A percentile compares a stretch with the other conserved stretches of the same genome.
Conservation (phyloP, 2,329 filamentous ascomycete genomes). For the Alternaria sp. region DNA sequence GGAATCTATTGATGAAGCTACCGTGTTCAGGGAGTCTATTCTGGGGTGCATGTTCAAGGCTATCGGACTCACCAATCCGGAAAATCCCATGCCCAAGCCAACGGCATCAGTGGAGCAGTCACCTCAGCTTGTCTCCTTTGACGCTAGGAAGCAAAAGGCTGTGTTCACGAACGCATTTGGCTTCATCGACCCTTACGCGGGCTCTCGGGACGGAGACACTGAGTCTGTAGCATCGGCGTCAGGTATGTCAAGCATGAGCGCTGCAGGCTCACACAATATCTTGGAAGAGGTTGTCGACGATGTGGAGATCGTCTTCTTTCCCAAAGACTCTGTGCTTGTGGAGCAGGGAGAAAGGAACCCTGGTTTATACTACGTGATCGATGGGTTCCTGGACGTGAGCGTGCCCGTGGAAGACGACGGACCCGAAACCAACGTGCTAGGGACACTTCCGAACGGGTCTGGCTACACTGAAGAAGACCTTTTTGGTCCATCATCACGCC, state of each 20-base stretch:
- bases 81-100: slow-evolving; percentile 68
- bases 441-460: slow-evolving; percentile 50
- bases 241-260: slow-evolving; percentile 58
- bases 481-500: slow-evolving; percentile 42
- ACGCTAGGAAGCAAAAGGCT: slow-evolving; percentile 80
- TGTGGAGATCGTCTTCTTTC: slow-evolving; percentile 96
- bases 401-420: slow-evolving; percentile 74
- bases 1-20: slow-evolving; percentile 87
- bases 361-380: slow-evolving; percentile 95
- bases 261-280: slow-evolving; percentile 69
- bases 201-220: slow-evolving; percentile 78
- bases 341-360: slow-evolving; percentile 98
- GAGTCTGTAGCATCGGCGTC: slow-evolving; percentile 76
- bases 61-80: slow-evolving; percentile 78
- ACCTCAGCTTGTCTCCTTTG: slow-evolving; percentile 82
- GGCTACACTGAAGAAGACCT: slow-evolving; percentile 50
- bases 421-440: slow-evolving; percentile 55
- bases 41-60: slow-evolving; percentile 96
- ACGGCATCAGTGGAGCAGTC: slow-evolving; percentile 81
- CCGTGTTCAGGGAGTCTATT: slow-evolving; percentile 86
- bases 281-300: slow-evolving; percentile 88
- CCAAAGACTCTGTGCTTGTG: slow-evolving; percentile 90
- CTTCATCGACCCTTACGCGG: slow-evolving; percentile 85
- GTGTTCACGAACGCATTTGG: slow-evolving; percentile 89
- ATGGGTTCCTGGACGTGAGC: slow-evolving; percentile 94